Evolutionary conservation across 805 yeast genomes (phyloP), one percentile per base, ranked within the genome.

Genomic region (Metschnikowia orientalis): DNA sequence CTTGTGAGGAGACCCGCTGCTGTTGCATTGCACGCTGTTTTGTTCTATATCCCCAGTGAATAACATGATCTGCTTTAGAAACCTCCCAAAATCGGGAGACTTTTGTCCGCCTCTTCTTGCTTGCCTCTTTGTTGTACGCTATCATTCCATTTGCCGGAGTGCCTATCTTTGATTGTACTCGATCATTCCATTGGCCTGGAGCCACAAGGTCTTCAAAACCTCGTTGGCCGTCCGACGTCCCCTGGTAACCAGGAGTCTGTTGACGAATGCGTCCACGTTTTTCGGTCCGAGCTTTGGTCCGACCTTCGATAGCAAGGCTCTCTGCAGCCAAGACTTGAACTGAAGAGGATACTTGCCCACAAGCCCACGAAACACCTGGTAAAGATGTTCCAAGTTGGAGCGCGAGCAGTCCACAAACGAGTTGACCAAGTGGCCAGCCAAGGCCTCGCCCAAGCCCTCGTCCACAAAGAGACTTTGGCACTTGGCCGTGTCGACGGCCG

Each of bases 181-280:
- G 4, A 68, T 55, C 32, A 77, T 53, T 1, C 81, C 80, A 41
- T 79, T 81, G 15, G 68, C 63, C 18, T 70, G 67, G 14, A 80
- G 56, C 89, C 89, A 82, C 56, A 80, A 77, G 32, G 69, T 73
- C 36, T 77, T 71, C 8, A 82, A 59, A 1, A 77, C 64, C 13
- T 70, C 77, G 30, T 75, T 70, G 2, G 81, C 78, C 23, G 70
- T 69, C 44, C 86, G 61, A 24, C 74, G 74, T 2, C 89, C 89
- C 47, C 87, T 69, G 1, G 87, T 79, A 2, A 79, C 38, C 54
- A 76, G 48, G 18, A 82, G 45, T 49, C 77, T 79, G 42, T 71
- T 76, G 13, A 77, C 51, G 31, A 80, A 73, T 7, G 4, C n/a
- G 3, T 42, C 41, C 12, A 63, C 44, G 6, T 68, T 75, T 32